A percentile compares a stretch with the other conserved stretches of the same genome.
These are phyloP conservation scores for Ceratocystis huliohia DNA, from an alignment of 2,329 filamentous ascomycete species.

Conservation along the genomic window DNA sequence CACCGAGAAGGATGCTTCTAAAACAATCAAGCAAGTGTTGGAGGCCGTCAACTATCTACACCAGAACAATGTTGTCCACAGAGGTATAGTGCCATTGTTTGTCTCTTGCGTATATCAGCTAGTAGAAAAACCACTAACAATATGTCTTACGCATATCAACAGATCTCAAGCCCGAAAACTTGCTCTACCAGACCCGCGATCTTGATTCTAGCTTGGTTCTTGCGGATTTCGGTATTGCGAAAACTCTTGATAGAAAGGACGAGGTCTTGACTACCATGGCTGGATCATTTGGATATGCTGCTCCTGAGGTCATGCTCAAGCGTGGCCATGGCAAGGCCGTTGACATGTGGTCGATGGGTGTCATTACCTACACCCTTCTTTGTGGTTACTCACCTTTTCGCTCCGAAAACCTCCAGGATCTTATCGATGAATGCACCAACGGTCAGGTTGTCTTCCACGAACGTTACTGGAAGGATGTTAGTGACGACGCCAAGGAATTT, in stretches of 20 bases:
- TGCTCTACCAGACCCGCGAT: slow-evolving; percentile 76
- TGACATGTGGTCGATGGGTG: slow-evolving; percentile 98
- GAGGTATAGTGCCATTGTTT: slow-evolving; percentile 44
- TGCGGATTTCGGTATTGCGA: slow-evolving; percentile 96
- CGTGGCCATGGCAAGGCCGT: slow-evolving; percentile 95
- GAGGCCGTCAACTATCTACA: slow-evolving; percentile 89
- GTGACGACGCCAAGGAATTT: slow-evolving; percentile 87
- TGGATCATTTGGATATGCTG: slow-evolving; percentile 93
- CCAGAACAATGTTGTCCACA: slow-evolving; percentile 85
- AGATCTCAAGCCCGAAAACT: slow-evolving; percentile 97
- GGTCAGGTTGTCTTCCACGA: slow-evolving; percentile 88
- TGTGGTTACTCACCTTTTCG: slow-evolving; percentile 98
- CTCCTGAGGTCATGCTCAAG: slow-evolving; percentile 96
- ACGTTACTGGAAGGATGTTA: slow-evolving; percentile 96
- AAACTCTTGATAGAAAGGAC: slow-evolving; percentile 83
- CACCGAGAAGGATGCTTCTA: slow-evolving; percentile 93
- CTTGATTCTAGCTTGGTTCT: slow-evolving; percentile 74
- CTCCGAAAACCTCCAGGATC: slow-evolving; percentile 79
- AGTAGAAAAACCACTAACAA: too few relatives aligned
- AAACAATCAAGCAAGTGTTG: slow-evolving; percentile 89
- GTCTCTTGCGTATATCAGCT: too few relatives aligned
- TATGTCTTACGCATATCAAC: slow-evolving; percentile 41
- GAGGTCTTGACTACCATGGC: slow-evolving; percentile 97
- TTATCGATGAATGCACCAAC: slow-evolving; percentile 86
- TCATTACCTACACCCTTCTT: slow-evolving; percentile 95